Conservation (phyloP, 495 filamentous ascomycete genomes). For the Aspergillus affinis region DNA sequence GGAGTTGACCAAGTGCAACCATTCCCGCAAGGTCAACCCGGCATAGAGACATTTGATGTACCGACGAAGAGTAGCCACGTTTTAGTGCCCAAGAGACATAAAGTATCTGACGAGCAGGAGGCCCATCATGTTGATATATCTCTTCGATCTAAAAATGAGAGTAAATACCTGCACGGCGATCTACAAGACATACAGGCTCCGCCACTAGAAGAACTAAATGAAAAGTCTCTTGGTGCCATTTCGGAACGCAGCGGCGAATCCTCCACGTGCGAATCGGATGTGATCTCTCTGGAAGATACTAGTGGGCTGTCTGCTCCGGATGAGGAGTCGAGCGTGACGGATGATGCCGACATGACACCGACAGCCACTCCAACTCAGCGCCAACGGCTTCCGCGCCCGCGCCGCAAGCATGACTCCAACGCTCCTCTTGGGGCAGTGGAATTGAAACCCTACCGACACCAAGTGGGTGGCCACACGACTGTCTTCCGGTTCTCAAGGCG, state of each 20-base stretch:
- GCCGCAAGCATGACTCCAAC: constrained; percentile 30
- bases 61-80: constrained; percentile 34
- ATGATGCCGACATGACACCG: constrained; percentile 60
- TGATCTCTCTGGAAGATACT: constrained; percentile 53
- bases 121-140: constrained; percentile 59
- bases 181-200: constrained; percentile 40
- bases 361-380: constrained; percentile 55
- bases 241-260: constrained; percentile 40
- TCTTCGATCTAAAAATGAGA: constrained; percentile 59
- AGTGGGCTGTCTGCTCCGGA: constrained; percentile 46
- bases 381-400: constrained; percentile 32
- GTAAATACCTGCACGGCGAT: constrained; percentile 61
- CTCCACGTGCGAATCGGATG: constrained; percentile 61
- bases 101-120: constrained; percentile 33
- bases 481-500: constrained; percentile 93
- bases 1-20: constrained; percentile 42
- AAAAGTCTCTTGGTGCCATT: constrained; percentile 36
- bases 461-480: constrained; percentile 94
- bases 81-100: constrained; percentile 34
- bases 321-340: constrained; percentile 53
- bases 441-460: constrained; percentile 93
- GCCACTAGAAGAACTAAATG: constrained; percentile 31
- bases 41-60: constrained; percentile 34
- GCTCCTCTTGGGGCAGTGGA: constrained; percentile 88
- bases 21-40: constrained; percentile 43